A percentile compares a stretch with the other conserved stretches of the same genome.
Conservation (phyloP, 2,329 filamentous ascomycete genomes). For the Parastagonospora avenae region DNA sequence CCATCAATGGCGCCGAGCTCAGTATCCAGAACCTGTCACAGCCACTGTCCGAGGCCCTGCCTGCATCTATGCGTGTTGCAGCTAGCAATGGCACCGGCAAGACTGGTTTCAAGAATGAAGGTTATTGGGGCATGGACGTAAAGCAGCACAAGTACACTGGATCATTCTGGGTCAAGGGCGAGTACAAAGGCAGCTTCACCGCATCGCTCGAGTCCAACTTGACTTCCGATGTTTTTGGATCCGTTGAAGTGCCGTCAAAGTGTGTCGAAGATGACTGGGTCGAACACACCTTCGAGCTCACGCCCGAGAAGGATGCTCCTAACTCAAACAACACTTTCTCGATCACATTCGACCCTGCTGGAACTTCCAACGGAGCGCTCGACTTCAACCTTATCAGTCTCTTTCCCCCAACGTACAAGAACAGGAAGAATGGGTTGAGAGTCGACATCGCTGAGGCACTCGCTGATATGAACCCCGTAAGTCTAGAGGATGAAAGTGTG, state of each 20-base stretch:
- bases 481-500: not conserved
- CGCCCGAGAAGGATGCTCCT: conserved; percentile 44
- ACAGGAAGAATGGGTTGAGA: conserved; percentile 57
- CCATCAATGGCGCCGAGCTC: conserved; percentile 42
- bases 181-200: conserved; percentile 44
- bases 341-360: conserved; percentile 55
- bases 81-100: conserved; percentile 45
- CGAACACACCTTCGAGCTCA: conserved; percentile 48
- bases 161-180: conserved; percentile 56
- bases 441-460: conserved; percentile 57
- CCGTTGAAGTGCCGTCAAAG: conserved; percentile 33
- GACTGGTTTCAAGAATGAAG: conserved; percentile 56
- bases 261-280: conserved; percentile 45
- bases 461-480: conserved; percentile 46
- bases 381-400: conserved; percentile 59
- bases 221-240: conserved; percentile 50
- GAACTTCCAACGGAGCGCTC: conserved; percentile 27
- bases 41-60: conserved; percentile 53
- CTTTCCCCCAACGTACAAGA: conserved; percentile 61
- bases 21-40: conserved; percentile 46
- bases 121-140: conserved; percentile 60
- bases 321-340: conserved; percentile 59
- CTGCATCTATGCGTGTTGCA: conserved; percentile 50
- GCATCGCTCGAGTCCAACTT: conserved; percentile 49
- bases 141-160: conserved; percentile 54